Base-by-base conservation (phyloP, 495 filamentous ascomycete genomes). In the Trichoderma gamsii region DNA sequence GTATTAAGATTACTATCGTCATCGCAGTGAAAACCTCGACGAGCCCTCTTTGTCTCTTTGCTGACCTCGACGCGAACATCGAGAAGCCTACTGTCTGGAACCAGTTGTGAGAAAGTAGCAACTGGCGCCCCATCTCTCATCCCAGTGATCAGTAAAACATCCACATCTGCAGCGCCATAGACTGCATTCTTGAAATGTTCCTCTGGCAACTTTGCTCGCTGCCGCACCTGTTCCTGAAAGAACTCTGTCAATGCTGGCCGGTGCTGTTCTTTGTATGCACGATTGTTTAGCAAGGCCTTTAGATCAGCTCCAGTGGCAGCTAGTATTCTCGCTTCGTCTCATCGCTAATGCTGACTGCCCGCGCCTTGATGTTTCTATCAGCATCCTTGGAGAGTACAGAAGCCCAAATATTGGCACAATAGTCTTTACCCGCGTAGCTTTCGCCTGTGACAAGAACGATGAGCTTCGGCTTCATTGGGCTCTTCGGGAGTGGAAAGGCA, bases 121-220 rank as follows among this genome's bases (percentile, higher is more conserved):
- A 90, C 82, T 5, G 86, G 86, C 6, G 84, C 82, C 72, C 85
- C 77, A 68, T 89, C 87, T 80, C 85, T 87, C 84, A 90, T 86
- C 6, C 87, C 87, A 0, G 86, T 89, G 72, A 90, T 85, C 41
- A 90, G 67, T 63, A 88, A 78, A 65, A 87, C 85, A 69, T 88
- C 81, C 23, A 79, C 76, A 77, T 83, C 81, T 69, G 41, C 72
- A 25, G 79, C 79, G 51, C 67, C 64, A 69, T 76, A 41, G 18
- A 88, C 83, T 46, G 82, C 73, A 69, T 80, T 69, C 46, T 83
- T 69, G 72, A 89, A 88, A 77, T 87, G 81, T 73, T 86, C 80
- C 71, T 84, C 80, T 71, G 77, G 82, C 52, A 88, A 76, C 69
- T 66, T 72, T 72, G 84, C 84, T 67, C 79, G 78, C 74, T 75